Evolutionary conservation across 2,329 filamentous ascomycete genomes (phyloP).

Genomic region (Gnomoniopsis sp.): DNA sequence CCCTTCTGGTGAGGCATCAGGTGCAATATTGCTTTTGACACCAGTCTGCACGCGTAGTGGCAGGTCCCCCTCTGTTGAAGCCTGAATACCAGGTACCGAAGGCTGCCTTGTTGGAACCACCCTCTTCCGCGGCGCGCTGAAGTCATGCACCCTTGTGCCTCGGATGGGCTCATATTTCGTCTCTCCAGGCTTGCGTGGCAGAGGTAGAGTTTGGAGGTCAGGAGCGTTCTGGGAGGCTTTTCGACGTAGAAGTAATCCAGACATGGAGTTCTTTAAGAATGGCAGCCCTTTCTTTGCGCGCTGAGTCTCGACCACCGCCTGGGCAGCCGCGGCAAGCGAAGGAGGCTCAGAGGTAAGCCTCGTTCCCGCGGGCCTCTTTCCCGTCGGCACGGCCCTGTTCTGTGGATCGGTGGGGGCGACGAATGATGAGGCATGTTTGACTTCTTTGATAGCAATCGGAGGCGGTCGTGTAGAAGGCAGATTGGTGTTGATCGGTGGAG

Average conservation of each 20-base stretch:
- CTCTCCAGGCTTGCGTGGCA: constrained; percentile 38
- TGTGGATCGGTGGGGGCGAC: constrained; percentile 48
- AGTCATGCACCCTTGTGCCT: constrained; percentile 63
- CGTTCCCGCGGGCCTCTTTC: constrained; percentile 41
- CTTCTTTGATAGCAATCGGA: constrained; percentile 26
- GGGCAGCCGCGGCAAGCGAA: constrained; percentile 26
- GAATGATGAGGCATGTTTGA: constrained; percentile 39
- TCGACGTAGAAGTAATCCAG: constrained; percentile 54
- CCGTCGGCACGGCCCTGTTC: constrained; percentile 26
- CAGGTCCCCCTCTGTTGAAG: constrained; percentile 3
- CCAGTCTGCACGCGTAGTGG: constrained; percentile 4
- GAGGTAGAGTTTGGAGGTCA: constrained; percentile 39
- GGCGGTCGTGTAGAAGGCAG: constrained; percentile 27
- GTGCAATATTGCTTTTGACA: constrained; percentile 9
- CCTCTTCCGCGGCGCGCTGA: constrained; percentile 54
- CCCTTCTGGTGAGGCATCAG: constrained; percentile 9
- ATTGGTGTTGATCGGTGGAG: constrained; percentile 34
- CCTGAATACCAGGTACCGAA: constrained; percentile 13
- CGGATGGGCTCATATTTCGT: constrained; percentile 60
- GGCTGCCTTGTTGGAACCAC: constrained; percentile 24
- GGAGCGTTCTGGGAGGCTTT: constrained; percentile 49
- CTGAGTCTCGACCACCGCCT: constrained; percentile 31
- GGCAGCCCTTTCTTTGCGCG: constrained; percentile 53
- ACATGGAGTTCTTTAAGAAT: constrained; percentile 59
- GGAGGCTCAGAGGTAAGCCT: constrained; percentile 37